Evolutionary conservation across 2,329 filamentous ascomycete species (phyloP), one percentile per base, ranked within the genome.

Genomic region (Botrytis fabae): DNA sequence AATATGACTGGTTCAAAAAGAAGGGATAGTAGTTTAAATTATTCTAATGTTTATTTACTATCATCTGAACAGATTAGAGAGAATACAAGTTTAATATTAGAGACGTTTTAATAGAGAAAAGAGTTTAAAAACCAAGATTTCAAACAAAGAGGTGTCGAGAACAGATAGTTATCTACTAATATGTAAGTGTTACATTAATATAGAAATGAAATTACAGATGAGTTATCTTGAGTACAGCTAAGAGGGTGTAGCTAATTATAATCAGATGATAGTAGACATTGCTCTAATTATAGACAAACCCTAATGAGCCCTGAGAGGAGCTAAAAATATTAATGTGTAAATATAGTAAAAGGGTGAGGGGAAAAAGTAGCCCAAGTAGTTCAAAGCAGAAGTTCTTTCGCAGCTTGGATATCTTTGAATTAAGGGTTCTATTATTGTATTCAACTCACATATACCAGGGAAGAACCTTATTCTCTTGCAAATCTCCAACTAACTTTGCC

Each of bases 1-100:
- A n/a, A 2, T 14, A 1, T 6, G 12, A 5, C 10, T 51, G 4
- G 2, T n/a, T 14, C 1, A 14, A 25, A 25, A n/a, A n/a, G 25
- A 14, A 51, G 6, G 4, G 1, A 51, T 51, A 6, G 12, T n/a
- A 51, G 1, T 51, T n/a, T 3, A n/a, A 0, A 4, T n/a, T n/a
- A 1, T 6, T 51, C 10, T 51, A 6, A 51, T 51, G 0, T 1
- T 5, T 12, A 51, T n/a, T 51, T 2, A 51, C 25, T 25, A 0
- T 1, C 10, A 51, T 51, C 4, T n/a, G 4, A 51, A 51, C 25
- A n/a, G n/a, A 51, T 1, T 1, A 51, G 4, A 14, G 25, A 6
- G 25, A 5, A 14, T n/a, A 14, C 12, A 51, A 6, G 10, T n/a
- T 1, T 2, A 12, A 51, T 51, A 12, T 6, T 4, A 14, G 1